Percentiles rank a stretch among this genome's conserved stretches.
Conservation (phyloP, 1,139 yeast genomes). For the Kodamaea sp. region DNA sequence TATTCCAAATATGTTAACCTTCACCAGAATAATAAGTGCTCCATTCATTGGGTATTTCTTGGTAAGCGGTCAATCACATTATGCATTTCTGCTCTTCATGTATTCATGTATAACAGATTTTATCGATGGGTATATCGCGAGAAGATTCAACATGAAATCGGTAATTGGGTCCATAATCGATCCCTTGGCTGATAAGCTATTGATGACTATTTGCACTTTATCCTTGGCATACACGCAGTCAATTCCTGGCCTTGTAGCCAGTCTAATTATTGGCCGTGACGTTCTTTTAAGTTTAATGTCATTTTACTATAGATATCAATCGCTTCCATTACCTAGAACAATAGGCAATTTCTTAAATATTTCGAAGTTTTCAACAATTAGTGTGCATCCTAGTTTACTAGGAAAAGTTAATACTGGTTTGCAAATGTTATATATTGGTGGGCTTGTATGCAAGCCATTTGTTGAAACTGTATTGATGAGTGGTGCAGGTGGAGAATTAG, state of each 20-base stretch:
- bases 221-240: slow-evolving; percentile 68
- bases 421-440: slow-evolving; percentile 87
- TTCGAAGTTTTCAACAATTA: slow-evolving; percentile 76
- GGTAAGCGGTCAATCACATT: slow-evolving; percentile 52
- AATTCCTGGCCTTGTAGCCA: slow-evolving; percentile 67
- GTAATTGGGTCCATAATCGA: slow-evolving; percentile 89
- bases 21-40: slow-evolving; percentile 72
- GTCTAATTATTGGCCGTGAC: slow-evolving; percentile 81
- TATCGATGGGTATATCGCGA: slow-evolving; percentile 86
- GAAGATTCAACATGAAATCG: slow-evolving; percentile 71
- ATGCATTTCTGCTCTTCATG: slow-evolving; percentile 69
- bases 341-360: slow-evolving; percentile 64
- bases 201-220: slow-evolving; percentile 83
- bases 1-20: slow-evolving; percentile 78
- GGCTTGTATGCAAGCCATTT: slow-evolving; percentile 66
- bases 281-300: slow-evolving; percentile 73
- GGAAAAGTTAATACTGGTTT: slow-evolving; percentile 87
- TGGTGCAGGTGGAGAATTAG: slow-evolving; percentile 12
- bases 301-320: slow-evolving; percentile 63
- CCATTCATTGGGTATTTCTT: slow-evolving; percentile 83
- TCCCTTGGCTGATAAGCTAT: slow-evolving; percentile 90
- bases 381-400: slow-evolving; percentile 83
- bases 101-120: slow-evolving; percentile 90
- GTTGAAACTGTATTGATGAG: slow-evolving; percentile 26
- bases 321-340: slow-evolving; percentile 77